These are phyloP conservation scores for Heracleum sosnowskyi DNA, from an alignment of 129 eudicot species.

Conservation along the genomic window DNA sequence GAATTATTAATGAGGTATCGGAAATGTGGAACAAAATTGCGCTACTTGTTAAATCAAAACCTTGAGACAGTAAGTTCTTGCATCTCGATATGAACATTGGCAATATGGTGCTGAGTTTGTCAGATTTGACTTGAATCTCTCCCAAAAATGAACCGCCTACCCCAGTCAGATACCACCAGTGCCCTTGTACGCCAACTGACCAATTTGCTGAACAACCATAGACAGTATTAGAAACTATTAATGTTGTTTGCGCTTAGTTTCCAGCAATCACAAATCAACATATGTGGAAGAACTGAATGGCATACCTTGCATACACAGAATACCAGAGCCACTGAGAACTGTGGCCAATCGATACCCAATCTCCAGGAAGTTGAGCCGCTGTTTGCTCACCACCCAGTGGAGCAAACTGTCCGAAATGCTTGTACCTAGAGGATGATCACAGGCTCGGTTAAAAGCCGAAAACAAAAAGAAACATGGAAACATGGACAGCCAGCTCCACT, in stretches of 20 bases:
- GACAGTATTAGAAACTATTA: background rate
- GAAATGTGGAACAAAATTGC: background rate
- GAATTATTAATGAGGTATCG: background rate
- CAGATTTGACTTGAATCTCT: constrained; percentile 14
- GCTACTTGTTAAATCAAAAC: background rate
- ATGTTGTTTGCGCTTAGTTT: background rate
- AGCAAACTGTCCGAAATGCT: constrained; percentile 11
- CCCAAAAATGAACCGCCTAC: constrained; percentile 18
- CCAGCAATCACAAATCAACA: background rate
- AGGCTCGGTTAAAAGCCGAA: background rate
- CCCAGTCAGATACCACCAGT: constrained; percentile 21
- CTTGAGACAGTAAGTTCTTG: background rate
- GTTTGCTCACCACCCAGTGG: constrained; percentile 12
- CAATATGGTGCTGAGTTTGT: background rate
- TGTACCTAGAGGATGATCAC: background rate
- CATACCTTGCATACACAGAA: constrained; percentile 21
- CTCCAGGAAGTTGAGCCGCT: constrained; percentile 21
- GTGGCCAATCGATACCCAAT: constrained; percentile 20
- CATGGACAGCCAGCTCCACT: background rate
- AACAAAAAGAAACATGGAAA: background rate
- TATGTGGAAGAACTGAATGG: background rate
- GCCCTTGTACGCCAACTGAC: constrained; percentile 27
- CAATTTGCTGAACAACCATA: constrained; percentile 11
- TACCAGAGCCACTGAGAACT: constrained; percentile 19
- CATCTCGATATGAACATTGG: background rate